Percentiles rank a stretch among this genome's conserved stretches.
Conservation (phyloP, 768 basidiomycete genomes). For the Kwoniella dejecticola region DNA sequence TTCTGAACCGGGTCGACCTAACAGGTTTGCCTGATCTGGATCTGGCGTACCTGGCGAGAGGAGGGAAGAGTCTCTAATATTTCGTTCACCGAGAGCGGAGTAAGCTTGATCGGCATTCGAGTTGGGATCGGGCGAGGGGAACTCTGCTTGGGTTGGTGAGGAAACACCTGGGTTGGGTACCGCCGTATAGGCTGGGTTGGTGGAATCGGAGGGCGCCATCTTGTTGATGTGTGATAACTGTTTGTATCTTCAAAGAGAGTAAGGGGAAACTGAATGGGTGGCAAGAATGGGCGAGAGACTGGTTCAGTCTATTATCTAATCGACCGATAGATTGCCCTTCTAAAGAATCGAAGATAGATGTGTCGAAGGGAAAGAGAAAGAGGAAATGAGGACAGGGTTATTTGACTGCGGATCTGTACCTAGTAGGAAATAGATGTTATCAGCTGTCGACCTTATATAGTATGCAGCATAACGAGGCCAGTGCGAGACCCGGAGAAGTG, state of each 20-base stretch:
- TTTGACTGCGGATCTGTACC: conserved; percentile 2
- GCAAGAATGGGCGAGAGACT: conserved; percentile 4
- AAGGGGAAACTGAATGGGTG: conserved; percentile 6
- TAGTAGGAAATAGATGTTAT: background rate
- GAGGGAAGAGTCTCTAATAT: conserved; percentile 16
- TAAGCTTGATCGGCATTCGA: too few species aligned
- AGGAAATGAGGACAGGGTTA: background rate
- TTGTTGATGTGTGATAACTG: background rate
- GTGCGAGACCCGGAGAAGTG: background rate
- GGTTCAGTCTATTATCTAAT: conserved; percentile 6
- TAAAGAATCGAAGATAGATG: background rate
- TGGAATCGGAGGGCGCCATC: conserved; percentile 8
- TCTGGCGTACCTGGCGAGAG: conserved; percentile 20
- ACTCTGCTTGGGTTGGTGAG: conserved; percentile 5
- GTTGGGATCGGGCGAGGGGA: conserved; percentile 21
- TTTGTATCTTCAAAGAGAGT: background rate
- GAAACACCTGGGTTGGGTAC: conserved; percentile 10
- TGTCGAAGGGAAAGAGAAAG: background rate
- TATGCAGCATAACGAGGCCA: background rate
- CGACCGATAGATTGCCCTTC: conserved; percentile 1
- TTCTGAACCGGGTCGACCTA: conserved; percentile 26
- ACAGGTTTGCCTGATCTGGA: conserved; percentile 23
- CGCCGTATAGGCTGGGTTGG: conserved; percentile 15
- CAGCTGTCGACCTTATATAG: background rate
- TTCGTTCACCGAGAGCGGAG: conserved; percentile 13